A percentile compares a stretch with the other conserved stretches of the same genome.
Conservation (phyloP, 2,329 filamentous ascomycete species). For the Aureobasidium sp. region DNA sequence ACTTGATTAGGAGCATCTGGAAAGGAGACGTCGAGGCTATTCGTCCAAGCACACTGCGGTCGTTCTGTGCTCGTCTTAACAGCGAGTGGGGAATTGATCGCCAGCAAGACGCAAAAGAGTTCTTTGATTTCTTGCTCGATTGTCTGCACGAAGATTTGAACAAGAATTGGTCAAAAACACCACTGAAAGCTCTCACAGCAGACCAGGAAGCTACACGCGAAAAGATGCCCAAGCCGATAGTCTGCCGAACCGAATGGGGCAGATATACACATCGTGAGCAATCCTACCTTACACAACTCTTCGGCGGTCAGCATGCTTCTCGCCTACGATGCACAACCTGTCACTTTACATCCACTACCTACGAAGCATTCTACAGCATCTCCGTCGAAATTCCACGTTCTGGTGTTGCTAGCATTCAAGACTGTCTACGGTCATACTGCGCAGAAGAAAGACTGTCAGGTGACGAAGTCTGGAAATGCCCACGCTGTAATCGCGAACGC, state of each 20-base stretch:
- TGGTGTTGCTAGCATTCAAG: conserved; percentile 54
- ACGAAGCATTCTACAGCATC: conserved; percentile 64
- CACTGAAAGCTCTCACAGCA: conserved; percentile 51
- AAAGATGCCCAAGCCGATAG: conserved; percentile 53
- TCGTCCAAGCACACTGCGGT: conserved; percentile 42
- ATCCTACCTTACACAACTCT: conserved; percentile 73
- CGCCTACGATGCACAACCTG: conserved; percentile 56
- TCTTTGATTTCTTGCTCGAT: conserved; percentile 74
- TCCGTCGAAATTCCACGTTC: conserved; percentile 62
- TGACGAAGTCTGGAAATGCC: conserved; percentile 65
- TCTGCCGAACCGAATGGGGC: conserved; percentile 68
- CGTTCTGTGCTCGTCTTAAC: conserved; percentile 58
- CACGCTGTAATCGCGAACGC: conserved; percentile 62
- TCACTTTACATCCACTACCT: conserved; percentile 57
- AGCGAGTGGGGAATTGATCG: conserved; percentile 63
- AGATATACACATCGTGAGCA: conserved; percentile 61
- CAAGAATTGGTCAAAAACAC: conserved; percentile 52
- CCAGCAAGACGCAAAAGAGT: conserved; percentile 91
- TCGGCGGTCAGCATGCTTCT: conserved; percentile 64
- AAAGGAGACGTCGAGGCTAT: conserved; percentile 49
- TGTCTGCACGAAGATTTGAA: conserved; percentile 85
- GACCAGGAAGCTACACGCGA: conserved; percentile 56
- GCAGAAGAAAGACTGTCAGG: conserved; percentile 60
- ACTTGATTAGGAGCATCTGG: conserved; percentile 54
- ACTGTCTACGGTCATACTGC: conserved; percentile 65